These are phyloP conservation scores for Chaetomiaceae sp. DNA, from an alignment of 2,329 filamentous ascomycete genomes.

Conservation along the genomic window DNA sequence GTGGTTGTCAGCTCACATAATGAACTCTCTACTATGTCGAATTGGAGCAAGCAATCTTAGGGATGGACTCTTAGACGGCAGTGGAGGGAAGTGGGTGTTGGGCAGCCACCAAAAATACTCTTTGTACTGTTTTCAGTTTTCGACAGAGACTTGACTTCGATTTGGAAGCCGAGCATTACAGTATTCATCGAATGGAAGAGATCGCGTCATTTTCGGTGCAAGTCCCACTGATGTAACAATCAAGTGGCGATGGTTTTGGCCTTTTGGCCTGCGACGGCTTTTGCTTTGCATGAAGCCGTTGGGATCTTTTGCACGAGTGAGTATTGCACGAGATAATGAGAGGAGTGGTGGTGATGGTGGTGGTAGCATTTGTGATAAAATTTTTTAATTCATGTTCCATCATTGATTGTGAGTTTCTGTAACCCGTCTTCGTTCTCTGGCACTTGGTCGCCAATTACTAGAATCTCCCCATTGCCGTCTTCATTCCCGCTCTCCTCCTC, in stretches of 20 bases:
- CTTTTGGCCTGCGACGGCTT: too few species aligned
- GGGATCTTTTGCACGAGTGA: too few species aligned
- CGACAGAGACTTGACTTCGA: constrained; percentile 16
- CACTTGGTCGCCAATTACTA: constrained; percentile 16
- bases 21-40: constrained; percentile 24
- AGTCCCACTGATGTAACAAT: background rate
- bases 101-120: constrained; percentile 19
- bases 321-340: too few species aligned
- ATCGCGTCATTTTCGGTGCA: constrained; percentile 5
- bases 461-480: constrained; percentile 10
- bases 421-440: constrained; percentile 14
- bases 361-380: background rate
- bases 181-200: constrained; percentile 20
- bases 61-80: constrained; percentile 22
- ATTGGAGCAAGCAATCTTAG: constrained; percentile 20
- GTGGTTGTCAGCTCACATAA: constrained; percentile 26
- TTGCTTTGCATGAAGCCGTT: too few species aligned
- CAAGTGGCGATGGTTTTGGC: background rate
- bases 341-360: too few species aligned
- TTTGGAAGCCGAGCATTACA: constrained; percentile 14
- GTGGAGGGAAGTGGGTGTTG: constrained; percentile 21
- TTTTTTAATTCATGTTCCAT: constrained; percentile 18
- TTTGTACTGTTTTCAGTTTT: constrained; percentile 29
- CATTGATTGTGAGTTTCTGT: constrained; percentile 21
- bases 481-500: constrained; percentile 14